Evolutionary conservation across 2,329 filamentous ascomycete genomes (phyloP).

Genomic region (Penicillium oxalicum): DNA sequence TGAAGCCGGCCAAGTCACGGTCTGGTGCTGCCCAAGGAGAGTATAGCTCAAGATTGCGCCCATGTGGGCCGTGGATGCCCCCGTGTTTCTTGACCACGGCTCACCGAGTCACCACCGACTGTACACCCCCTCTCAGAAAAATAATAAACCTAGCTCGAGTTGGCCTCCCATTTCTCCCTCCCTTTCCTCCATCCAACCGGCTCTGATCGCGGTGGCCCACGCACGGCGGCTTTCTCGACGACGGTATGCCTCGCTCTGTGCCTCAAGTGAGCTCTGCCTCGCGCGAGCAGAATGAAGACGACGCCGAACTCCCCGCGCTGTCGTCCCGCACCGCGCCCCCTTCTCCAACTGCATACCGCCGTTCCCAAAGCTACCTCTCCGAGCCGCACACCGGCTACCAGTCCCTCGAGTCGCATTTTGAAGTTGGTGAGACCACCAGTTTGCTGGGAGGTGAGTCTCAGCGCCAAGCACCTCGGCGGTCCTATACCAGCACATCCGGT

Average conservation of each 20-base stretch:
- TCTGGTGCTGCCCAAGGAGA: no score
- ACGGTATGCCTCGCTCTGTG: conserved; percentile 29
- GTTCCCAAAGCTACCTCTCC: conserved; percentile 25
- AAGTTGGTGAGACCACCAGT: conserved; percentile 32
- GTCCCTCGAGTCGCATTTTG: conserved; percentile 25
- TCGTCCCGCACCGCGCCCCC: conserved; percentile 30
- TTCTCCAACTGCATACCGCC: conserved; percentile 31
- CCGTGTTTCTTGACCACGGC: conserved; percentile 1
- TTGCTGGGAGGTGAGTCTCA: conserved; percentile 24
- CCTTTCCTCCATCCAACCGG: conserved; percentile 1
- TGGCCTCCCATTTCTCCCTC: no score
- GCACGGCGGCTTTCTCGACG: conserved; percentile 4
- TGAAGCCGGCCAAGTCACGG: no score
- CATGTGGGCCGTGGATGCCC: neutral
- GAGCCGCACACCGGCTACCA: conserved; percentile 31
- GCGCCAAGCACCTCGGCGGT: conserved; percentile 24
- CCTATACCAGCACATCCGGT: conserved; percentile 34
- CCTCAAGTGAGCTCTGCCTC: conserved; percentile 19
- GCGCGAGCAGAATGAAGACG: conserved; percentile 11
- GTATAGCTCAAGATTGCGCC: neutral
- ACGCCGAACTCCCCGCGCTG: conserved; percentile 5
- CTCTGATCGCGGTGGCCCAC: conserved; percentile 1
- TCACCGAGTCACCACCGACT: neutral
- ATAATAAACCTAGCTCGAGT: neutral
- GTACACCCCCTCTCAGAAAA: neutral